A percentile compares a stretch with the other conserved stretches of the same genome.
phyloP scores from a whole-genome alignment of 768 basidiomycete species.

The Lyophyllum decastes region DNA sequence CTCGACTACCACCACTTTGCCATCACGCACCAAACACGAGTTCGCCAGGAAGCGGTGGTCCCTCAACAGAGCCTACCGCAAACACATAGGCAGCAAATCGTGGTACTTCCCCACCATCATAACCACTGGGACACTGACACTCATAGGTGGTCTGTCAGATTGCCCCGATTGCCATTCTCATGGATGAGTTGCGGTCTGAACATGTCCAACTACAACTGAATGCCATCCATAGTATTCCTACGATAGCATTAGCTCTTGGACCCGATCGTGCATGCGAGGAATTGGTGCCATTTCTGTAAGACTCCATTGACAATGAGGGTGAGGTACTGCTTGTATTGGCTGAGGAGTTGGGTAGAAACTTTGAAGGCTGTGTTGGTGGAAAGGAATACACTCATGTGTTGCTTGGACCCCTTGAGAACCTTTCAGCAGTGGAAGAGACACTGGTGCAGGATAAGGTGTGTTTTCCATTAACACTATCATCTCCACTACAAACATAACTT shows the following conservation, averaged over 20 bases:
- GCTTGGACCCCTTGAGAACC: conserved; percentile 92
- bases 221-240: too few species aligned
- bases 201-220: conserved; percentile 94
- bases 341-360: conserved; percentile 92
- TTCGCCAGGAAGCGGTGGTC: too few species aligned
- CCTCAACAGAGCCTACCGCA: too few species aligned
- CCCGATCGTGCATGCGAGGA: conserved; percentile 94
- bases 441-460: conserved; percentile 94
- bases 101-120: too few species aligned
- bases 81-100: too few species aligned
- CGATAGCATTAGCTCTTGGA: conserved; percentile 95
- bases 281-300: conserved; percentile 94
- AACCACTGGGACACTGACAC: conserved; percentile 7
- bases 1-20: too few species aligned
- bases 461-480: conserved; percentile 9
- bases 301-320: conserved; percentile 99
- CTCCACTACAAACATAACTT: conserved; percentile 10
- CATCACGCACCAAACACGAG: too few species aligned
- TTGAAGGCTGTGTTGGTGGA: conserved; percentile 95
- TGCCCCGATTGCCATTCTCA: conserved; percentile 93
- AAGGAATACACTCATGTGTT: conserved; percentile 77
- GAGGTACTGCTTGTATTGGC: conserved; percentile 95
- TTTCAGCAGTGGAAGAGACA: conserved; percentile 97
- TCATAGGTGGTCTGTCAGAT: conserved; percentile 48
- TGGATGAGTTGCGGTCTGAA: conserved; percentile 98